phyloP scores from a whole-genome alignment of 139 green algal genomes.

The Chlamydomonas incerta region DNA sequence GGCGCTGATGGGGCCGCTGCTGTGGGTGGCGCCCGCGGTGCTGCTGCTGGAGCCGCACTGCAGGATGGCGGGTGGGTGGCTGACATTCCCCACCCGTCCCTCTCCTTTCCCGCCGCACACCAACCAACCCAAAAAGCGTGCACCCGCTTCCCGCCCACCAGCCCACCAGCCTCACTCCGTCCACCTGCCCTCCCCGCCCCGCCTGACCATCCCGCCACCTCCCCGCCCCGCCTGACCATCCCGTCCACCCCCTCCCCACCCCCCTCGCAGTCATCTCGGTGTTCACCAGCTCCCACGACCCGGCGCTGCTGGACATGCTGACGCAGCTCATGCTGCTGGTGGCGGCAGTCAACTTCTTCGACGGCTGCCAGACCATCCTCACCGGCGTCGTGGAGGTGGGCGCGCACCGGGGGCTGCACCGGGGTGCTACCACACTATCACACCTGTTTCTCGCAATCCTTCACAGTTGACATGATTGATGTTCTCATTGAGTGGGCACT shows the following conservation, averaged over 20 bases:
- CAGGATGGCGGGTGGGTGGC: conserved; percentile 15
- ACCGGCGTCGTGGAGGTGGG: conserved; percentile 52
- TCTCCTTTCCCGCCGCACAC: too few species aligned
- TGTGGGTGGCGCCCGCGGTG: conserved; percentile 50
- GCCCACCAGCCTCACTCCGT: too few species aligned
- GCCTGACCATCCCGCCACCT: not conserved
- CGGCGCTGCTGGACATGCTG: conserved; percentile 52
- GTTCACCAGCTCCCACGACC: conserved; percentile 53
- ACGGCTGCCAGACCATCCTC: conserved; percentile 63
- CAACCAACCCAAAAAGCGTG: too few species aligned
- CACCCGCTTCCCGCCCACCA: too few species aligned
- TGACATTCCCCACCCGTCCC: too few species aligned
- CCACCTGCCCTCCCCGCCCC: too few species aligned
- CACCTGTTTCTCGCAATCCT: too few species aligned
- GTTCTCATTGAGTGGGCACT: too few species aligned
- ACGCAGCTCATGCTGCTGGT: conserved; percentile 61
- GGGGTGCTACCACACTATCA: too few species aligned
- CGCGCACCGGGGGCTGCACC: too few species aligned
- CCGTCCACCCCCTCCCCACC: too few species aligned
- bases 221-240: not conserved
- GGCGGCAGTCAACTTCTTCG: conserved; percentile 58
- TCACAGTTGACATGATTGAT: too few species aligned
- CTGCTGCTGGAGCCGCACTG: conserved; percentile 53
- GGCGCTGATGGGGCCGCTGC: conserved; percentile 33
- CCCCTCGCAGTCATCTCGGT: conserved; percentile 52